Percentiles rank a stretch among this genome's conserved stretches.
Evolutionary conservation across 2,329 filamentous ascomycete species (phyloP).

Genomic region (Diaporthe sp.): DNA sequence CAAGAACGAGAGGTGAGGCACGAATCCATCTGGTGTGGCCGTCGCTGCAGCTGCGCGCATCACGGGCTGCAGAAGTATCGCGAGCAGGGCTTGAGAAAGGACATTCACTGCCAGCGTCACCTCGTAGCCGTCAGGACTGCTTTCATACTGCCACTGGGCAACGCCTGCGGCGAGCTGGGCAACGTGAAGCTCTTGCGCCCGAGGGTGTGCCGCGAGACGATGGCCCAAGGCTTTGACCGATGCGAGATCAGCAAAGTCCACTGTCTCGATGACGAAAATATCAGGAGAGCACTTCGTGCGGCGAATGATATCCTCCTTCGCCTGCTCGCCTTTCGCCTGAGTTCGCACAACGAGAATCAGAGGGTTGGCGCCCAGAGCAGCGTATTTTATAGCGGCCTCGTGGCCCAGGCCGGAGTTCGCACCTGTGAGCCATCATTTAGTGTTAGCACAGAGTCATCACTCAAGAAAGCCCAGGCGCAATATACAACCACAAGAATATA

Average conservation of each 20-base stretch:
- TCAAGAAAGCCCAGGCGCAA: background rate
- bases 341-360: conserved; percentile 63
- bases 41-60: conserved; percentile 51
- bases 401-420: conserved; percentile 65
- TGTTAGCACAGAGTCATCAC: background rate
- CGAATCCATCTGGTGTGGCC: conserved; percentile 45
- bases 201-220: conserved; percentile 50
- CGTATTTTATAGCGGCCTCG: conserved; percentile 63
- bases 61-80: conserved; percentile 64
- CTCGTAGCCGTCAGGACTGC: conserved; percentile 61
- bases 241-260: conserved; percentile 61
- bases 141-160: conserved; percentile 53
- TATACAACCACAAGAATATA: background rate
- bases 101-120: conserved; percentile 69
- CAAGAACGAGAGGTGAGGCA: conserved; percentile 59
- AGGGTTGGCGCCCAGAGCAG: conserved; percentile 55
- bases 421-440: conserved; percentile 46
- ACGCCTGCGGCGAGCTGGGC: conserved; percentile 62
- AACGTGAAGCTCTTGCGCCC: conserved; percentile 48
- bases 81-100: conserved; percentile 68
- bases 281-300: conserved; percentile 48
- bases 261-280: conserved; percentile 58
- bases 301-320: conserved; percentile 55
- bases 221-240: conserved; percentile 59
- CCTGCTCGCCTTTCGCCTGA: conserved; percentile 55